These are phyloP conservation scores for Metarhizium rileyi DNA, from an alignment of 2,329 filamentous ascomycete species.

Conservation along the genomic window DNA sequence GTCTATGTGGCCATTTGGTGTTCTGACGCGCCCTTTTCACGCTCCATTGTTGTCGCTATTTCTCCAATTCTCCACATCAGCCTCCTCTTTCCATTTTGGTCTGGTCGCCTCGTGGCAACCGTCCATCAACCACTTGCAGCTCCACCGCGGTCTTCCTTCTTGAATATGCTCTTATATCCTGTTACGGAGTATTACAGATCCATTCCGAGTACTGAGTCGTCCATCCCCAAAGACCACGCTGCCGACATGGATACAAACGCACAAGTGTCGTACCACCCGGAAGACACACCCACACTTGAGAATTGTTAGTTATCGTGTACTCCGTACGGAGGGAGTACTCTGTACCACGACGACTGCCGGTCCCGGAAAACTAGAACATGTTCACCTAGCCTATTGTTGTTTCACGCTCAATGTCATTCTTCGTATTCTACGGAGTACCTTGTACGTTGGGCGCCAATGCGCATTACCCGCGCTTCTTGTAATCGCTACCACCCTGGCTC, in stretches of 20 bases:
- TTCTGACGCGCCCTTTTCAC: too few relatives aligned
- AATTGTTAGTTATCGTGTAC: neutral
- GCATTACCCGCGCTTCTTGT: neutral
- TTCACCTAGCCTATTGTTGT: neutral
- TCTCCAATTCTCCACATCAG: too few relatives aligned
- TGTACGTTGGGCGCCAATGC: neutral
- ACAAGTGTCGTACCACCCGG: too few relatives aligned
- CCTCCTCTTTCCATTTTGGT: too few relatives aligned
- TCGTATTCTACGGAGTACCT: too few relatives aligned
- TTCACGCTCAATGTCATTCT: slow-evolving; percentile 5
- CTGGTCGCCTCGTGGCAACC: neutral
- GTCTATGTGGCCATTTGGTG: too few relatives aligned
- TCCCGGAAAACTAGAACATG: neutral
- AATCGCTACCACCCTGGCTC: neutral
- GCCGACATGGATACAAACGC: too few relatives aligned
- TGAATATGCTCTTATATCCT: too few relatives aligned
- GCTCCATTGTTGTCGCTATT: too few relatives aligned
- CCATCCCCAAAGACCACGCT: neutral
- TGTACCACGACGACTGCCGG: neutral
- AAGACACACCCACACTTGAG: neutral
- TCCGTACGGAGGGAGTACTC: neutral
- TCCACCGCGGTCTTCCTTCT: neutral
- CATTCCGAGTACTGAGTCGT: too few relatives aligned
- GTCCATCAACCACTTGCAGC: neutral
- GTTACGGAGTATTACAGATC: too few relatives aligned